A percentile compares a stretch with the other conserved stretches of the same genome.
Evolutionary conservation across 306 rosid species (phyloP).

Genomic region (Herpetospermum pedunculosum): DNA sequence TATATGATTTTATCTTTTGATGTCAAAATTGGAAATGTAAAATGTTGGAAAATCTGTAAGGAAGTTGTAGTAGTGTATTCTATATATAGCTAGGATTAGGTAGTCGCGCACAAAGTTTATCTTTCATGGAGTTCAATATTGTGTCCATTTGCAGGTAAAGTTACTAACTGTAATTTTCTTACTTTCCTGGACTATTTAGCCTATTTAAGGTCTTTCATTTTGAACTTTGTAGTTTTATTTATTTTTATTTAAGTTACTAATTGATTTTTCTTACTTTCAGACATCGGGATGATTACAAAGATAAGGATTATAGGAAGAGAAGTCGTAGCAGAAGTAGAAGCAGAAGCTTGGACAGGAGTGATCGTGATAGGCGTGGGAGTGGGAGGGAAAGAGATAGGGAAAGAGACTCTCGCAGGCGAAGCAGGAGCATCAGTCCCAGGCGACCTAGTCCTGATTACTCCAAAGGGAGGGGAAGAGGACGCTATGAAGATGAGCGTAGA

Average conservation of each 20-base stretch:
- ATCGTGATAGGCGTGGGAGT: slow-evolving; percentile 46
- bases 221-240: neutral
- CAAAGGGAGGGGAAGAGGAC: slow-evolving; percentile 49
- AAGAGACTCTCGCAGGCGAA: slow-evolving; percentile 36
- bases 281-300: slow-evolving; percentile 48
- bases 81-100: neutral
- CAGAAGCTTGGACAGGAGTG: slow-evolving; percentile 56
- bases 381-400: slow-evolving; percentile 56
- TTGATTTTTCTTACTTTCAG: slow-evolving; percentile 17
- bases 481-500: slow-evolving; percentile 41
- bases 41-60: neutral
- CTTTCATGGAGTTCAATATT: neutral
- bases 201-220: neutral
- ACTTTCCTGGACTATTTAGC: neutral
- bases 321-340: slow-evolving; percentile 75
- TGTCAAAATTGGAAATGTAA: neutral
- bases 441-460: slow-evolving; percentile 57
- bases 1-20: neutral
- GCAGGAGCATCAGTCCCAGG: slow-evolving; percentile 65
- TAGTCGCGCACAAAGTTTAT: neutral
- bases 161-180: neutral
- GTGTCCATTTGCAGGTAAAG: neutral
- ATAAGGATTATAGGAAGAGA: slow-evolving; percentile 46
- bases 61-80: neutral
- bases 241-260: neutral